Base-by-base conservation (phyloP, 192 early-diverging fungal species). In the Tieghemiomyces parasiticus region DNA sequence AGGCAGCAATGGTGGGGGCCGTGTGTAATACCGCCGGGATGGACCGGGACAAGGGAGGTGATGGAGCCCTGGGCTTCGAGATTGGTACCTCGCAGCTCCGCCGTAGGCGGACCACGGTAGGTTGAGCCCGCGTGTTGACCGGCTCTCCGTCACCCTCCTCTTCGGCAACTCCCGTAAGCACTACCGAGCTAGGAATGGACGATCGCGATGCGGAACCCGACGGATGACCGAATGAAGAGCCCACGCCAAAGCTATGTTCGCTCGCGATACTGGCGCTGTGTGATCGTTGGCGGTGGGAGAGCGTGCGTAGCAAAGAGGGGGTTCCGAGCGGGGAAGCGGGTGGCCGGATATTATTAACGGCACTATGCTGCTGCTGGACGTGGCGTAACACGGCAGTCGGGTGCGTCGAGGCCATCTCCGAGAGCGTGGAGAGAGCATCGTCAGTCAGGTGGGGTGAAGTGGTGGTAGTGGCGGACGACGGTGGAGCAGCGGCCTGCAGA, bases 211-310 rank as follows among this genome's bases (percentile, higher is more conserved):
- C n/a, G 16, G 55, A 28, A 12, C 19, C 13, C 13, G 55, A 58
- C 26, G 13, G 33, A 26, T 58, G 55, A 1, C 55, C 55, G 32
- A 58, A 58, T 22, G 55, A 58, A 20, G 55, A 58, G 3, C 55
- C 55, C 19, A 35, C 55, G 55, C 55, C 55, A 35, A 58, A 58
- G n/a, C 55, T 58, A 6, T 38, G 31, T n/a, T 58, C 6, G 38
- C 38, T 42, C 38, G 38, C 38, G 38, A 10, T 42, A 42, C 16
- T 10, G 38, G 38, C 6, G 16, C 16, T 16, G 38, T 16, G 38
- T 42, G 38, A 42, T 10, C 38, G 38, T 16, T 42, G 38, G 38
- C 38, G 38, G 8, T 16, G 38, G 38, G 38, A 42, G 8, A 42
- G 38, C 38, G 38, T 10, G 38, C 38, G 38, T 16, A 42, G 38